Base-by-base conservation (phyloP, 2,329 filamentous ascomycete genomes). In the Didymella pinodella region DNA sequence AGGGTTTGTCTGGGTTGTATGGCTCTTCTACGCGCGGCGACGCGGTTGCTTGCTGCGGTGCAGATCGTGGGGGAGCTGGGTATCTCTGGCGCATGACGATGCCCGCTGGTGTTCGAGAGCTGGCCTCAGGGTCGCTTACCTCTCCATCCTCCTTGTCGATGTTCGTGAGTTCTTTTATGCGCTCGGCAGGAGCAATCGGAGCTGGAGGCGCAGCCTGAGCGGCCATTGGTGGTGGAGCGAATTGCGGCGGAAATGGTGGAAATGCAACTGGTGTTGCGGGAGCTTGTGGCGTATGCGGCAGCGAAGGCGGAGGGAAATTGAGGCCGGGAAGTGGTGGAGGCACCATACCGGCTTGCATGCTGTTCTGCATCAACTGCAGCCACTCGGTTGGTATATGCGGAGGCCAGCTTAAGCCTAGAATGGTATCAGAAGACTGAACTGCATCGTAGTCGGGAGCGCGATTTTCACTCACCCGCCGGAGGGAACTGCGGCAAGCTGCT, bases 141-240 rank as follows among this genome's bases (percentile, higher is more conserved):
- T 96, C 92, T 16, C 90, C 91, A 68, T 96, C 91, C 69, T 95
- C 91, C 55, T 79, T 79, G 56, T 84, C 82, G 54, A 75, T 75
- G 45, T 81, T 73, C 48, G 75, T 65, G 29, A 74, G 69, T 16
- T 74, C 69, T 29, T 63, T 62, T 11, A 75, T 45, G 48, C 72
- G 72, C 26, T 77, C 69, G 32, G 65, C 62, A 4, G 57, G 48
- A 8, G 57, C 48, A 20, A 40, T 20, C 11, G 18, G 36, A 40
- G 36, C 36, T 20, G 32, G 32, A 34, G 62, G 38, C 14, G 60
- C 22, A 14, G 56, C 26, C 2, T 22, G 36, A 8, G 56, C 32
- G 11, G 34, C 12, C 8, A 44, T 18, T 59, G 59, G 28, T 7
- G 55, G 61, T 6, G 57, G 65, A 32, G 65, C 54, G 8, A 68